These are phyloP conservation scores for Amphichorda felina DNA, from an alignment of 2,329 filamentous ascomycete genomes.

Conservation along the genomic window DNA sequence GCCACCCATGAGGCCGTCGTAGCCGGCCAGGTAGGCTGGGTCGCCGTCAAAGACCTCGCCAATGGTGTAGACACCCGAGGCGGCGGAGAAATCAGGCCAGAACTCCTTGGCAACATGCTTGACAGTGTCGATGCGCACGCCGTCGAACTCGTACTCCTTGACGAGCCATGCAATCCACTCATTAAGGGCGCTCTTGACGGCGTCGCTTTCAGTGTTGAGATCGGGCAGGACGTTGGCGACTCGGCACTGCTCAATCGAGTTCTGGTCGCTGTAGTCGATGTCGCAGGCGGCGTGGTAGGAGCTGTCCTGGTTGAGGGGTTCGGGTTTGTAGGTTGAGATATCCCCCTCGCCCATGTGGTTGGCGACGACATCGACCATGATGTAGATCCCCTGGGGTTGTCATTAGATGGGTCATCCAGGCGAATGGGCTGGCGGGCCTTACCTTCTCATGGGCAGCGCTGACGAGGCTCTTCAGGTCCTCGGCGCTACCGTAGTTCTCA, in stretches of 20 bases:
- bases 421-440: conserved; percentile 2
- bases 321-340: conserved; percentile 29
- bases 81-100: conserved; percentile 39
- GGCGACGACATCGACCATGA: conserved; percentile 51
- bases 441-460: conserved; percentile 45
- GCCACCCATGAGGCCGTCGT: conserved; percentile 41
- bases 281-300: conserved; percentile 53
- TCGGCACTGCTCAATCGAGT: conserved; percentile 36
- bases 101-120: conserved; percentile 50
- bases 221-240: conserved; percentile 50
- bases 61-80: conserved; percentile 45
- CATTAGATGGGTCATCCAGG: not conserved
- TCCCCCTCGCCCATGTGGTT: conserved; percentile 45
- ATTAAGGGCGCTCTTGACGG: conserved; percentile 37
- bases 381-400: conserved; percentile 23
- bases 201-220: conserved; percentile 38
- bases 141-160: conserved; percentile 48
- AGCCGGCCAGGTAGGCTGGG: conserved; percentile 36
- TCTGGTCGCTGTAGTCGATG: conserved; percentile 40
- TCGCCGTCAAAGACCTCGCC: conserved; percentile 49
- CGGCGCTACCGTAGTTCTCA: conserved; percentile 41
- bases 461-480: conserved; percentile 46
- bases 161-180: conserved; percentile 49
- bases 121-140: conserved; percentile 48
- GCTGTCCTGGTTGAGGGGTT: conserved; percentile 34